Base-by-base conservation (phyloP, 164 flowering plant genomes). In the Brasenia schreberi region DNA sequence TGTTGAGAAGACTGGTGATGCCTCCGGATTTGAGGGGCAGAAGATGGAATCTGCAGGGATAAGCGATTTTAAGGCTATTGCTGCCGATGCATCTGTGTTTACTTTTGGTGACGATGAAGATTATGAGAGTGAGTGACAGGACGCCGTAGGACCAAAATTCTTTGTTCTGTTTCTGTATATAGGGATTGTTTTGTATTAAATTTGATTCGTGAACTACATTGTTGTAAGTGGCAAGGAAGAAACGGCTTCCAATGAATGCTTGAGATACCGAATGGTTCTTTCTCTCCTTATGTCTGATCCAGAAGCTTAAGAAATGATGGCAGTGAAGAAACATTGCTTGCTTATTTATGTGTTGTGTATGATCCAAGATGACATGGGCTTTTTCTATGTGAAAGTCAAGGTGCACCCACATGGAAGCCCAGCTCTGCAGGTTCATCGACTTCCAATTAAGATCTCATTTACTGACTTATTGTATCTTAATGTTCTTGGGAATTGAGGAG, bases 71-170 rank as follows among this genome's bases (percentile, higher is more conserved):
- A 87, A 93, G 81, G 94, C 90, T 49, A 93, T 93, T 79, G 97
- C 97, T 33, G 98, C 98, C 10, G 98, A 93, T 86, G 96, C 97
- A 42, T 93, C 98, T 63, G 97, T 90, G 44, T 93, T 93, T 63
- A 77, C 86, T 5, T 93, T 93, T 66, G 98, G 98, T 63, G 98
- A 93, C 63, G 96, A 89, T 0, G 97, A 90, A 17, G 97, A 93
- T 63, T 85, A 79, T 53, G 98, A 93, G 68, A 89, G 96, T 45
- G 98, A 91, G 17, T 90, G 58, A 66, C 5, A 5, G 5, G 67
- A 5, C 18, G 64, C 18, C 12, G 53, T 45, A 7, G 56, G 16
- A 49, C 16, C 16, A 6, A 49, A 49, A 33, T 33, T 33, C 39
- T 33, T 33, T 33, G 39, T 49, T 49, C 56, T 49, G 10, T 9